These are phyloP conservation scores for Apiospora rasikravindrae DNA, from an alignment of 2,329 filamentous ascomycete species.

Conservation along the genomic window DNA sequence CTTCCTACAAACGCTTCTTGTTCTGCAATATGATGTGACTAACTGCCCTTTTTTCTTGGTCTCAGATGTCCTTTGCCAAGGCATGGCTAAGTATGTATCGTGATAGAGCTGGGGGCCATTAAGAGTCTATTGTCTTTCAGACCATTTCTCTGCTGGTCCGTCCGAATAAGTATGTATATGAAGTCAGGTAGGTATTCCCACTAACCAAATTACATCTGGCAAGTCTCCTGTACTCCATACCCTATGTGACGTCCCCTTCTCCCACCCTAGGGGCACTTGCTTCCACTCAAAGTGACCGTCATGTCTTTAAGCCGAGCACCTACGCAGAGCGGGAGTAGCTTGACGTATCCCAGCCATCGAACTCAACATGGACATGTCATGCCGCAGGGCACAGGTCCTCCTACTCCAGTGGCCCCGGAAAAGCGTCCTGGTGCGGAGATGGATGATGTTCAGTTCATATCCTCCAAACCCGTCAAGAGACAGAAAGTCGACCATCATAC, in stretches of 20 bases:
- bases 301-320: not conserved
- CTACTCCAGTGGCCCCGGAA: constrained; percentile 24
- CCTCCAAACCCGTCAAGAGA: constrained; percentile 49
- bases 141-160: not conserved
- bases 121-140: not conserved
- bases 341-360: not conserved
- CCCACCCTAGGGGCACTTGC: not conserved
- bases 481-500: constrained; percentile 33
- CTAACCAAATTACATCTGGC: not conserved
- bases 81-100: not conserved
- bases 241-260: not conserved
- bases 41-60: not conserved
- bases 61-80: not conserved
- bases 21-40: not conserved
- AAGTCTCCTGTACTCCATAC: not conserved
- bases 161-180: not conserved
- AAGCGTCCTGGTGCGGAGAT: constrained; percentile 38
- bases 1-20: not conserved
- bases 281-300: not conserved
- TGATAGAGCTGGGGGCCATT: not conserved
- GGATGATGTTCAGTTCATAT: constrained; percentile 52
- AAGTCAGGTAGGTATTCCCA: not conserved
- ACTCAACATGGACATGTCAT: not conserved
- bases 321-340: not conserved
- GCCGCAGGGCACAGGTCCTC: not conserved